phyloP scores from a whole-genome alignment of 2,329 filamentous ascomycete genomes.

The Arthrobotrys conoides region DNA sequence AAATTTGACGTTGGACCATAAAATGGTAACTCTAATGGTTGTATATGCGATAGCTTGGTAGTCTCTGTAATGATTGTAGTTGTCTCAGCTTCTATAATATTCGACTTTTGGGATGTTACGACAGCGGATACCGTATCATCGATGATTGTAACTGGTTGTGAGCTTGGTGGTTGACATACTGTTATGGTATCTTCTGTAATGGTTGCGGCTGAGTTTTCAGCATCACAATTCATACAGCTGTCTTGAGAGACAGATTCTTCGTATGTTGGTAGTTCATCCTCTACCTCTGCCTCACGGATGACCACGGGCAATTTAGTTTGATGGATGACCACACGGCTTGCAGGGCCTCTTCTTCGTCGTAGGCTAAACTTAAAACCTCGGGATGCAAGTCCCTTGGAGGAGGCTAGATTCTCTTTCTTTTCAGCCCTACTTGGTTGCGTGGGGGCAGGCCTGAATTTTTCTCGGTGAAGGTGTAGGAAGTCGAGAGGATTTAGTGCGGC shows the following conservation, averaged over 20 bases:
- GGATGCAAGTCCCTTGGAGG: slow-evolving; percentile 17
- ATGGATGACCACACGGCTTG: slow-evolving; percentile 37
- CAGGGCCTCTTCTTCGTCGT: slow-evolving; percentile 15
- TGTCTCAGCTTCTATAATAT: slow-evolving; percentile 15
- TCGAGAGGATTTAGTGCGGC: slow-evolving; percentile 29
- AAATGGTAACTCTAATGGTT: slow-evolving; percentile 22
- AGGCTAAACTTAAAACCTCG: slow-evolving; percentile 23
- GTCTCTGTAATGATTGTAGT: slow-evolving; percentile 19
- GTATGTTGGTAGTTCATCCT: slow-evolving; percentile 21
- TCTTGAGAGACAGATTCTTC: slow-evolving; percentile 26
- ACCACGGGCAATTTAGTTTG: slow-evolving; percentile 37
- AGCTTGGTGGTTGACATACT: slow-evolving; percentile 25
- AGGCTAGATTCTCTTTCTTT: neutral
- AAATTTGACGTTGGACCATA: slow-evolving; percentile 7
- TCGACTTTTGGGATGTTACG: slow-evolving; percentile 11
- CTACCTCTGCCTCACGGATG: slow-evolving; percentile 28
- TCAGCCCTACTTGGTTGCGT: slow-evolving; percentile 29
- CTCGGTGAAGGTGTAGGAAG: slow-evolving; percentile 39
- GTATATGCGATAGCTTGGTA: slow-evolving; percentile 10
- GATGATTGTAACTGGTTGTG: slow-evolving; percentile 16
- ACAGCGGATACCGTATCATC: neutral
- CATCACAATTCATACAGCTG: slow-evolving; percentile 15
- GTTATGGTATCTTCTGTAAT: slow-evolving; percentile 25
- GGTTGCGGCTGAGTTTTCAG: neutral
- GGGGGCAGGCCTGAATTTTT: slow-evolving; percentile 22